phyloP scores from a whole-genome alignment of 768 basidiomycete species.

The Hygrocybe punicea region DNA sequence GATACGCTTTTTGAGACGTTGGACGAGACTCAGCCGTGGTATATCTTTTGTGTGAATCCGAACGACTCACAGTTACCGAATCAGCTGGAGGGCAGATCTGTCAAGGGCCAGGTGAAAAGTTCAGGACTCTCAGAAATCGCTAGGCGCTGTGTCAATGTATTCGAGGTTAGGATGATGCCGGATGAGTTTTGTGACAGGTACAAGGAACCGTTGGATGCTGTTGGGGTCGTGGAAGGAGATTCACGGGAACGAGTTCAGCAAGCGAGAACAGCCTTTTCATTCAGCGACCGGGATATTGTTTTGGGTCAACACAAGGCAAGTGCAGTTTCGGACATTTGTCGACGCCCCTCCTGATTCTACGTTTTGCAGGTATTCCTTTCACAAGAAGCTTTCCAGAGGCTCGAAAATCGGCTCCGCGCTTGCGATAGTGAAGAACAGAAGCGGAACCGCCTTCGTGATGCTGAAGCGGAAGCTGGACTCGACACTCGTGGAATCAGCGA shows the following conservation, averaged over 20 bases:
- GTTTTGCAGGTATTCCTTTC: slow-evolving; percentile 76
- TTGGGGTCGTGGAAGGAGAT: slow-evolving; percentile 58
- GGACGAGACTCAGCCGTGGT: slow-evolving; percentile 88
- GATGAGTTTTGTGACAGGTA: slow-evolving; percentile 87
- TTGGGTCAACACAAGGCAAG: slow-evolving; percentile 81
- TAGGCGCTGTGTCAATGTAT: slow-evolving; percentile 59
- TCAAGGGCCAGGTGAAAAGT: slow-evolving; percentile 88
- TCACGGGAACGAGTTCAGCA: slow-evolving; percentile 60
- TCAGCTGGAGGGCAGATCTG: slow-evolving; percentile 86
- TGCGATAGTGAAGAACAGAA: slow-evolving; percentile 85
- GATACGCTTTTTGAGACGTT: slow-evolving; percentile 85
- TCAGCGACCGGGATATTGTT: slow-evolving; percentile 71
- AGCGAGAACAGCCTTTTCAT: slow-evolving; percentile 50
- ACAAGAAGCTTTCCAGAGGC: slow-evolving; percentile 76
- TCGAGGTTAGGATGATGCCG: slow-evolving; percentile 82
- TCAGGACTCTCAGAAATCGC: slow-evolving; percentile 77
- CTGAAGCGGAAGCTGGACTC: slow-evolving; percentile 68
- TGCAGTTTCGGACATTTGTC: slow-evolving; percentile 1
- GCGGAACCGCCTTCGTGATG: slow-evolving; percentile 72
- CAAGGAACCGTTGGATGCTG: slow-evolving; percentile 53
- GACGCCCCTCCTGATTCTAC: background rate
- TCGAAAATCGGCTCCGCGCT: slow-evolving; percentile 84
- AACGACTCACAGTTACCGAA: slow-evolving; percentile 95
- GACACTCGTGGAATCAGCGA: slow-evolving; percentile 55
- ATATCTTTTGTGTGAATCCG: slow-evolving; percentile 88